Evolutionary conservation across 108 stramenopile genomes (phyloP).

Genomic region (Epithemia pelagica): DNA sequence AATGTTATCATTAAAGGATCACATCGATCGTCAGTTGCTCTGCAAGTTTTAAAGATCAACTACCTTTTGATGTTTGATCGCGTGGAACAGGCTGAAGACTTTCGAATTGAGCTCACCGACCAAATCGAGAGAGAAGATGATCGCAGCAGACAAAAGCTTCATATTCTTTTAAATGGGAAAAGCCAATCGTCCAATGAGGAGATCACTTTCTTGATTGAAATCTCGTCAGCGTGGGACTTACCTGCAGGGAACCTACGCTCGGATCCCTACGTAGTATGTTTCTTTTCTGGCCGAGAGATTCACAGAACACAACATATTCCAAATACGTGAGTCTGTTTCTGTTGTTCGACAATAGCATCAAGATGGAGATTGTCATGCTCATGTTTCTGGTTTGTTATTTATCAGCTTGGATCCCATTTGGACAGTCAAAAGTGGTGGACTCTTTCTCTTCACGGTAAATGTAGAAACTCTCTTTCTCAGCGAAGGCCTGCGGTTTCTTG

Average conservation of each 20-base stretch:
- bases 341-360: neutral
- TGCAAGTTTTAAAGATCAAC: slow-evolving; percentile 21
- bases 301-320: slow-evolving; percentile 51
- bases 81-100: slow-evolving; percentile 30
- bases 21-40: slow-evolving; percentile 19
- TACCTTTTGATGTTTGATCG: slow-evolving; percentile 57
- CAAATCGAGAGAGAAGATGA: slow-evolving; percentile 32
- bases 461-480: slow-evolving; percentile 58
- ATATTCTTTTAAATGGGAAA: too few species aligned
- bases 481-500: slow-evolving; percentile 55
- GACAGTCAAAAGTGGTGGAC: slow-evolving; percentile 55
- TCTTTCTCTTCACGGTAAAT: slow-evolving; percentile 49
- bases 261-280: slow-evolving; percentile 55
- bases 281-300: slow-evolving; percentile 35
- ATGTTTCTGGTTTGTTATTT: neutral
- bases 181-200: slow-evolving; percentile 35
- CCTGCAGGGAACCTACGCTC: slow-evolving; percentile 43
- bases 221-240: slow-evolving; percentile 56
- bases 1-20: slow-evolving; percentile 26
- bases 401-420: slow-evolving; percentile 60
- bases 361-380: neutral
- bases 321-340: slow-evolving; percentile 20
- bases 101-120: slow-evolving; percentile 27
- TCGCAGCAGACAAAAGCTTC: slow-evolving; percentile 28
- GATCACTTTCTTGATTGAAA: slow-evolving; percentile 49